Conservation (phyloP, 1,139 yeast species). For the Kurtzmaniella quercitrusa region DNA sequence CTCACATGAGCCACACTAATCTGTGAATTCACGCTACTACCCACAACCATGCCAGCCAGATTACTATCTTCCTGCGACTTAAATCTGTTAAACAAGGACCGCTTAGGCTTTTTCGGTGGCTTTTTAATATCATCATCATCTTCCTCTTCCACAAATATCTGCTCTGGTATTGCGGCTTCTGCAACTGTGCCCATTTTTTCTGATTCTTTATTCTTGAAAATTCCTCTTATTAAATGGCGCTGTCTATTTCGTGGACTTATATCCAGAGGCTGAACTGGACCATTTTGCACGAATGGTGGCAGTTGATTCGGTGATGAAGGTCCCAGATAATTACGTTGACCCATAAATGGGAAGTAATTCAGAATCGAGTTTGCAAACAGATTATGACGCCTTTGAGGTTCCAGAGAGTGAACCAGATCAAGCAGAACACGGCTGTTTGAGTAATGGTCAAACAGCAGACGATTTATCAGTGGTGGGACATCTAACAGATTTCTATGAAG, state of each 20-base stretch:
- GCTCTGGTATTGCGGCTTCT: conserved; percentile 5
- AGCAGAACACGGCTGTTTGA: conserved; percentile 25
- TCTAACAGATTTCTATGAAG: conserved; percentile 38
- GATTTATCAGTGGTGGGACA: conserved; percentile 26
- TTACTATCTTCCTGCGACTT: conserved; percentile 19
- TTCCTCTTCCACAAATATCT: conserved; percentile 5
- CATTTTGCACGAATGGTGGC: conserved; percentile 9
- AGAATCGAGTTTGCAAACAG: conserved; percentile 38
- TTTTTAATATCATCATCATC: conserved; percentile 12
- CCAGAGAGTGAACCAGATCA: conserved; percentile 19
- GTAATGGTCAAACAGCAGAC: conserved; percentile 34
- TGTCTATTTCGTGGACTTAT: conserved; percentile 11
- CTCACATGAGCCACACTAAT: background rate
- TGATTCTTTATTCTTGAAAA: conserved; percentile 27
- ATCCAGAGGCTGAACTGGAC: conserved; percentile 10
- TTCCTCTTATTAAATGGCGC: conserved; percentile 38
- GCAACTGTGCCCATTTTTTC: background rate
- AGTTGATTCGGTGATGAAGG: conserved; percentile 10
- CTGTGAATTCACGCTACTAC: background rate
- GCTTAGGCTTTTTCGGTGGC: conserved; percentile 29
- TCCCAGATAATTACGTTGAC: conserved; percentile 7
- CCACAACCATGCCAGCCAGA: background rate
- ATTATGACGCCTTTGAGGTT: conserved; percentile 20
- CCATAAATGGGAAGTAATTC: conserved; percentile 43
- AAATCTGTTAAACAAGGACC: conserved; percentile 40